A percentile compares a stretch with the other conserved stretches of the same genome.
phyloP scores from a whole-genome alignment of 225 moss, liverwort and hornwort genomes.

The Pseudoscleropodium purum region DNA sequence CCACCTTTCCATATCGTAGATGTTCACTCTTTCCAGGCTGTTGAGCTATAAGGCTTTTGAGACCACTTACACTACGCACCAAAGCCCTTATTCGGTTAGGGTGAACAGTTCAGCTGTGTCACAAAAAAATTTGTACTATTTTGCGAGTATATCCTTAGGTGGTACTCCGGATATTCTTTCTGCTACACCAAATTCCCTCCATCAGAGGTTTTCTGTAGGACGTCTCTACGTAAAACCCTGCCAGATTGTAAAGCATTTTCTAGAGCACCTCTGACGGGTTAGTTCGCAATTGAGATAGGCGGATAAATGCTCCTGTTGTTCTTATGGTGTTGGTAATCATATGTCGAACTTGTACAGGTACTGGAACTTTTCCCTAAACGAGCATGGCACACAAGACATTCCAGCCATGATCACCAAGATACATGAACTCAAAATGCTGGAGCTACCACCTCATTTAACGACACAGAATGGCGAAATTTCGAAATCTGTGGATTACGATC shows the following conservation, averaged over 20 bases:
- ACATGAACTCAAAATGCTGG: slow-evolving; percentile 70
- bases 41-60: background rate
- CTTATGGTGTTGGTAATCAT: background rate
- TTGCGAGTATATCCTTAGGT: background rate
- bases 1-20: background rate
- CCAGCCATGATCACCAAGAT: slow-evolving; percentile 77
- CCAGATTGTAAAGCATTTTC: background rate
- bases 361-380: slow-evolving; percentile 84
- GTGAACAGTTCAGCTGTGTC: background rate
- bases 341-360: slow-evolving; percentile 38
- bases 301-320: background rate
- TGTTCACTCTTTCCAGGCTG: background rate
- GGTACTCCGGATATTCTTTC: background rate
- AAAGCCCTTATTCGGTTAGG: background rate
- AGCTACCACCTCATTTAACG: slow-evolving; percentile 32
- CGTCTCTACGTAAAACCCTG: background rate
- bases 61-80: background rate
- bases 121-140: background rate
- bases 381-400: slow-evolving; percentile 80
- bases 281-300: background rate
- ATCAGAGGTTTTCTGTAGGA: background rate
- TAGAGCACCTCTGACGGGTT: background rate
- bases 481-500: slow-evolving; percentile 18
- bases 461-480: background rate
- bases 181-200: background rate